These are phyloP conservation scores for Saksenaea vasiformis DNA, from an alignment of 371 early-diverging fungal species.

Conservation along the genomic window DNA sequence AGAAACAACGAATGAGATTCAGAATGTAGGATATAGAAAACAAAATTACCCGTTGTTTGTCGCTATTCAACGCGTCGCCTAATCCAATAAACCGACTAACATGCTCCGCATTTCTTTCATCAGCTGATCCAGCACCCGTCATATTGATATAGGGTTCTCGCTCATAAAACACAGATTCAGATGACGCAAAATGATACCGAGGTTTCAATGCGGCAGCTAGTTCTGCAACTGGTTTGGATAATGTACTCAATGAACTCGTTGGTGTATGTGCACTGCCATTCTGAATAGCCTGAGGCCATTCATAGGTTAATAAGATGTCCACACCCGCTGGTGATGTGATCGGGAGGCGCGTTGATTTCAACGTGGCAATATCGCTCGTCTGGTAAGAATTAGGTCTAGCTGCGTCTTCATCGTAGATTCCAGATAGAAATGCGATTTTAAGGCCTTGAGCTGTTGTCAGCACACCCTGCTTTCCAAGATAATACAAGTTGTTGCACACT, in stretches of 20 bases:
- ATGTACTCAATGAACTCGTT: slow-evolving; percentile 24
- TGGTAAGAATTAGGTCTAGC: slow-evolving; percentile 5
- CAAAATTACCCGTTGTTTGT: slow-evolving; percentile 57
- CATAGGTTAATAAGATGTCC: slow-evolving; percentile 80
- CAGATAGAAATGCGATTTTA: slow-evolving; percentile 76
- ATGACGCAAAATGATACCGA: slow-evolving; percentile 85
- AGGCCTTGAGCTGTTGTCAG: slow-evolving; percentile 74
- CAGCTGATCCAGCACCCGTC: slow-evolving; percentile 33
- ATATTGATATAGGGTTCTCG: slow-evolving; percentile 81
- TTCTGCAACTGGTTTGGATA: slow-evolving; percentile 40
- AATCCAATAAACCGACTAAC: slow-evolving; percentile 86
- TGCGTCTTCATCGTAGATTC: slow-evolving; percentile 30
- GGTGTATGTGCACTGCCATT: slow-evolving; percentile 13
- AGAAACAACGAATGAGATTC: background rate
- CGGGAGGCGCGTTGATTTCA: slow-evolving; percentile 26
- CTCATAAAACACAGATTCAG: slow-evolving; percentile 74
- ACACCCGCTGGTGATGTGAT: slow-evolving; percentile 54
- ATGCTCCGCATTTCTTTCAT: slow-evolving; percentile 55
- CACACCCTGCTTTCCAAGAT: slow-evolving; percentile 71
- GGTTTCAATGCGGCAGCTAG: slow-evolving; percentile 67
- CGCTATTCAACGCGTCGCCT: slow-evolving; percentile 64
- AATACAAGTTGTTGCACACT: slow-evolving; percentile 73
- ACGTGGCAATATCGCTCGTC: slow-evolving; percentile 19
- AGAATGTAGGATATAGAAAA: background rate
- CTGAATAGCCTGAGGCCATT: slow-evolving; percentile 74